Conservation (phyloP, 2,329 filamentous ascomycete species). For the Colletotrichum sp. region DNA sequence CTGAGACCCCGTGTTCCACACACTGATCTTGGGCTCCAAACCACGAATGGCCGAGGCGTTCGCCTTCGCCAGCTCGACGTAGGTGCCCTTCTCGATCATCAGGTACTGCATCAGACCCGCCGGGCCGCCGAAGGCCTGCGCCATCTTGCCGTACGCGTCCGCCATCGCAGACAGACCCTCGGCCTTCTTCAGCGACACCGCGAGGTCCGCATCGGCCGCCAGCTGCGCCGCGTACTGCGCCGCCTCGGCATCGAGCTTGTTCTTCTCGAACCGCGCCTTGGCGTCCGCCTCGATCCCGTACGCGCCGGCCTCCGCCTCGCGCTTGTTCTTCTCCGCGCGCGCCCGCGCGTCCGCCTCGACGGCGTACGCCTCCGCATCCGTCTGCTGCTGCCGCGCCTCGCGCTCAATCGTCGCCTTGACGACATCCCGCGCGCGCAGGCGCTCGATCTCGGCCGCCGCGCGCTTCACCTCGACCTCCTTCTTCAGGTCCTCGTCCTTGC, state of each 20-base stretch:
- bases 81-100: slow-evolving; percentile 86
- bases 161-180: slow-evolving; percentile 81
- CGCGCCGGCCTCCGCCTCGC: slow-evolving; percentile 53
- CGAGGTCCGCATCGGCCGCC: slow-evolving; percentile 64
- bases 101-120: slow-evolving; percentile 81
- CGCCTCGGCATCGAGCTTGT: slow-evolving; percentile 47
- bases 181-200: slow-evolving; percentile 73
- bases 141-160: slow-evolving; percentile 76
- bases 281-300: slow-evolving; percentile 54
- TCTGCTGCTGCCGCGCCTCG: slow-evolving; percentile 72
- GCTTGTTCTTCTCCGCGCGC: slow-evolving; percentile 57
- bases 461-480: slow-evolving; percentile 78
- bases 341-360: slow-evolving; percentile 66
- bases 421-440: slow-evolving; percentile 77
- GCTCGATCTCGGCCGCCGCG: slow-evolving; percentile 80
- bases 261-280: slow-evolving; percentile 41
- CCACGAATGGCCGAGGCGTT: slow-evolving; percentile 79
- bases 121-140: slow-evolving; percentile 77
- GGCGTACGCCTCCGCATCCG: slow-evolving; percentile 65
- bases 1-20: slow-evolving; percentile 76
- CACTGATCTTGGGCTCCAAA: slow-evolving; percentile 85
- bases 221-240: slow-evolving; percentile 42
- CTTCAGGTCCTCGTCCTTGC: slow-evolving; percentile 81
- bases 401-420: slow-evolving; percentile 76
- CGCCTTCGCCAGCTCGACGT: slow-evolving; percentile 77